Conservation (phyloP, 2,329 filamentous ascomycete species). For the Calonectria naviculata region DNA sequence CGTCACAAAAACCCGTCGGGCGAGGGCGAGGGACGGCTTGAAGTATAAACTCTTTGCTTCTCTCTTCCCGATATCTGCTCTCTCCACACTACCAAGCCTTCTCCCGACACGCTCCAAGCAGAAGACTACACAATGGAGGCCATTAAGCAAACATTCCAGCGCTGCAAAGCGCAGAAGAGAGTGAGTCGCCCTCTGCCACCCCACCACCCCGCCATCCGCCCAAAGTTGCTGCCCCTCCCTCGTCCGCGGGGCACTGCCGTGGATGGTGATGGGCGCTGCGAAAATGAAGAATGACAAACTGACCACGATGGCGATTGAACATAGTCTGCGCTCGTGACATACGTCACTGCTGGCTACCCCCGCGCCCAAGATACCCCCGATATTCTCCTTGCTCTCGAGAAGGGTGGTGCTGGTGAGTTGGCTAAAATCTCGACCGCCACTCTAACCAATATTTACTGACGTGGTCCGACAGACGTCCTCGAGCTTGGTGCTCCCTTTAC, state of each 20-base stretch:
- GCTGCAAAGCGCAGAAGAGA: constrained; percentile 68
- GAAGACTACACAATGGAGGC: constrained; percentile 59
- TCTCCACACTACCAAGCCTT: background rate
- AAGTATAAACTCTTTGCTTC: constrained; percentile 15
- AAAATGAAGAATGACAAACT: constrained; percentile 22
- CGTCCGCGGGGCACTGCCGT: constrained; percentile 35
- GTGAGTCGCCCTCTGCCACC: constrained; percentile 51
- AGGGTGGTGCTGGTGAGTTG: constrained; percentile 83
- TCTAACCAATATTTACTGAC: constrained; percentile 15
- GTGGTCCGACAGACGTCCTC: constrained; percentile 74
- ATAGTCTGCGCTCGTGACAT: constrained; percentile 89
- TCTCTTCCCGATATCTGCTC: constrained; percentile 7
- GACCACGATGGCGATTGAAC: constrained; percentile 29
- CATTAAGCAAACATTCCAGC: constrained; percentile 69
- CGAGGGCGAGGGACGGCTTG: background rate
- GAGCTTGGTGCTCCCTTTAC: constrained; percentile 97
- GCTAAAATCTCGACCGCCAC: constrained; percentile 6
- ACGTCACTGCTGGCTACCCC: constrained; percentile 95
- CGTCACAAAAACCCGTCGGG: constrained; percentile 2
- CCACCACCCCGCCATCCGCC: constrained; percentile 13
- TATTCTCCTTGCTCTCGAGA: constrained; percentile 89
- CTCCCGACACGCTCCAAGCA: background rate
- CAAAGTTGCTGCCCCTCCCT: constrained; percentile 39
- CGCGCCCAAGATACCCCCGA: constrained; percentile 83
- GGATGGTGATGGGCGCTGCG: background rate